Conservation (phyloP, 306 rosid genomes). For the Cucumis cinereus region DNA sequence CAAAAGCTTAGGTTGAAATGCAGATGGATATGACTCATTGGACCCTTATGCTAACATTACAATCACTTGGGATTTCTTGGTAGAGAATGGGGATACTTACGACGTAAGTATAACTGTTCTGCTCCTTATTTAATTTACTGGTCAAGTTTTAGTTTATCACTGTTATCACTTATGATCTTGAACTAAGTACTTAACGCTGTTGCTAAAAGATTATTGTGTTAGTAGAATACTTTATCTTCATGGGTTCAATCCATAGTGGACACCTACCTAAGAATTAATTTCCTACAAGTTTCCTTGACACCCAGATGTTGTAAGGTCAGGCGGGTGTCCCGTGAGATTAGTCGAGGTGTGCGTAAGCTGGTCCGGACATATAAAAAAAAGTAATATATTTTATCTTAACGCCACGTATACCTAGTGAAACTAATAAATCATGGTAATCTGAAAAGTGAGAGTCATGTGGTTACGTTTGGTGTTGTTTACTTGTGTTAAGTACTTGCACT, state of each 20-base stretch:
- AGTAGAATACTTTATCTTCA: not conserved
- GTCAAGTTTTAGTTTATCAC: not conserved
- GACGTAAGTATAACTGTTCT: conserved; percentile 27
- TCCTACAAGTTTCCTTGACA: no score
- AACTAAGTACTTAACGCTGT: not conserved
- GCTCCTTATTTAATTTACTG: not conserved
- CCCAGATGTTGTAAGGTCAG: no score
- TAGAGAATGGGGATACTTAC: conserved; percentile 21
- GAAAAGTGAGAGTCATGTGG: no score
- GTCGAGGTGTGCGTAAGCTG: no score
- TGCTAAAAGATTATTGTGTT: not conserved
- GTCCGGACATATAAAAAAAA: no score
- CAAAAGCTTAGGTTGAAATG: conserved; percentile 12
- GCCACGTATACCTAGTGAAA: no score
- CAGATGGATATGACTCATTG: conserved; percentile 64
- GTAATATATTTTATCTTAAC: not conserved
- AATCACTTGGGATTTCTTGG: conserved; percentile 53
- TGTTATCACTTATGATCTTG: not conserved
- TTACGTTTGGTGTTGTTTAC: no score
- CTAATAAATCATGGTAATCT: no score
- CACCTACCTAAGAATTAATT: no score
- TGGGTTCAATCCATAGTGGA: no score
- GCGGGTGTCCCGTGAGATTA: no score
- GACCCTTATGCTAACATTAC: conserved; percentile 60
- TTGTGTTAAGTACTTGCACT: no score